Base-by-base conservation (phyloP, 164 flowering plant species). In the Tetracentron sinense region DNA sequence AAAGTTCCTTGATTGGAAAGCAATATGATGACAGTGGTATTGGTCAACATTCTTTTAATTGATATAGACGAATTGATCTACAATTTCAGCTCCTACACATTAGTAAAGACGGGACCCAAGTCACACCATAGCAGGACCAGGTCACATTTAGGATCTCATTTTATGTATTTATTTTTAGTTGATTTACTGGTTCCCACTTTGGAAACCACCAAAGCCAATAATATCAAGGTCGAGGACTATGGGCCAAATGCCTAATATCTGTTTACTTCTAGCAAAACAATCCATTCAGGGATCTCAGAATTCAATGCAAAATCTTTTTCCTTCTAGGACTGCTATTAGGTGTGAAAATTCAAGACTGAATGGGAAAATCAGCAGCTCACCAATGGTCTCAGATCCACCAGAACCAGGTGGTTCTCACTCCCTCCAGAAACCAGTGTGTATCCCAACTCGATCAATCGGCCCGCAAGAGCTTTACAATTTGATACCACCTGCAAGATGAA, bases 341-440 rank as follows among this genome's bases (percentile, higher is more conserved):
- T 10, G n/a, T 51, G 57, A 33, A 30, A 47, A 3, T 23, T 2
- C 16, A 48, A 47, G n/a, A 26, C 10, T 19, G 25, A 22, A 27
- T 35, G 25, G 27, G 55, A 19, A 53, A 48, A 7, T 19, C 6
- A 44, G 59, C 58, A 53, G 65, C 82, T 80, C 70, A 93, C 97
- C 68, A 87, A 17, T 63, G 97, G 94, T 73, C 98, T 82, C 25
- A 93, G 76, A 78, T 93, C 97, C 58, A 90, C 91, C 66, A 90
- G 87, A 78, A 90, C 91, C 55, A 93, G 81, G 74, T 93, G 97
- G 67, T 90, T 93, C 69, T 93, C 98, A 65, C 84, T 93, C 17
- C 97, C 98, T 61, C 95, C 98, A 54, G 98, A 90, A 67, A 93
- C 98, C 72, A 90, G 75, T 56, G 78, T 83, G 68, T 90, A 90